Base-by-base conservation (phyloP, 2,329 filamentous ascomycete genomes). In the Aureobasidium leucospermi region DNA sequence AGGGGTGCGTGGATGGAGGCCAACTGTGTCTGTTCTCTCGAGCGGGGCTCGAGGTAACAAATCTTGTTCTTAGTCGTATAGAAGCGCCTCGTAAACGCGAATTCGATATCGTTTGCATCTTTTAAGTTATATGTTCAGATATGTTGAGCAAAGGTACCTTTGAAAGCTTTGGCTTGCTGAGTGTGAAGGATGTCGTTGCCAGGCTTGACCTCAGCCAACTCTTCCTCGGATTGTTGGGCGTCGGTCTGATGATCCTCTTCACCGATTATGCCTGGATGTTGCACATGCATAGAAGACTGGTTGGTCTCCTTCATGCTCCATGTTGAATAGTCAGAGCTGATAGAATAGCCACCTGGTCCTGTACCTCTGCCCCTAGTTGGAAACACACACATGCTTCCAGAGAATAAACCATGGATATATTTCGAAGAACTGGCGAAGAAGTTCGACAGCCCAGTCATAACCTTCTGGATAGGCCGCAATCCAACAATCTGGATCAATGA, bases 401-500 rank as follows among this genome's bases (percentile, higher is more conserved):
- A 66, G 3, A 63, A 63, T 15, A 70, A 72, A 62, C 72, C 71
- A 45, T 76, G 73, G 73, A 64, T 75, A 23, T 69, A 73, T 49
- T 74, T 79, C 66, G 70, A 78, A 63, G 67, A 72, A 49, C 76
- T 76, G 70, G 74, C 75, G 10, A 73, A 74, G 59, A 63, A 49
- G 15, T 77, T 78, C 63, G 75, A 76, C 4, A 64, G 61, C 10
- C 76, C 76, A 1, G 76, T 79, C 23, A 78, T 76, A 64, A 79
- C 77, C 1, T 73, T 79, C 63, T 79, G 76, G 76, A 74, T 78
- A 28, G 76, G 77, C 0, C 69, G 76, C 9, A 72, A 69, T 6
- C 76, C 76, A 3, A 77, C 76, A 1, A 62, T 80, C 11, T 70
- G 78, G 59, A 69, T 79, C 59, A 78, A 74, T 0, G 77, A 79